Evolutionary conservation across 164 flowering plant genomes (phyloP).

Genomic region (Umbellularia californica): DNA sequence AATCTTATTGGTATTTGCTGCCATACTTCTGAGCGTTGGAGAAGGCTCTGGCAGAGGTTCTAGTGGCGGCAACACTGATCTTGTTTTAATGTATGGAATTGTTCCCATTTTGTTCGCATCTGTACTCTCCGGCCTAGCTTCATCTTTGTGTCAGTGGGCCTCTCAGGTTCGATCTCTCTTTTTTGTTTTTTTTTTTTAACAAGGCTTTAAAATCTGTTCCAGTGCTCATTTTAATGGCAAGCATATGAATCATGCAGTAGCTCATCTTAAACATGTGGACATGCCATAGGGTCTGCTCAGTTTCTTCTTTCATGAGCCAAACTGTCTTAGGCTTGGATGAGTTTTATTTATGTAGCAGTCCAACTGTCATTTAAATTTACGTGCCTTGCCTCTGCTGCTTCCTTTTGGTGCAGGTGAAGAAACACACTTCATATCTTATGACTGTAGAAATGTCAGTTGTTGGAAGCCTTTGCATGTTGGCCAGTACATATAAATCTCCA

Average conservation of each 20-base stretch:
- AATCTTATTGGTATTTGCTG: slow-evolving; percentile 79
- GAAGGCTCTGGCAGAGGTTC: slow-evolving; percentile 86
- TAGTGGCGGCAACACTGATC: slow-evolving; percentile 46
- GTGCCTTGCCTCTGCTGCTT: neutral
- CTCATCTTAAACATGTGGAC: no score
- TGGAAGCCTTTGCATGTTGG: slow-evolving; percentile 85
- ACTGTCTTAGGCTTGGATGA: no score
- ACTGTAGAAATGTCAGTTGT: slow-evolving; percentile 94
- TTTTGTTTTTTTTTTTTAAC: no score
- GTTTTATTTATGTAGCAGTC: no score
- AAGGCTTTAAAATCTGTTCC: neutral
- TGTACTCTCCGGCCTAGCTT: slow-evolving; percentile 94
- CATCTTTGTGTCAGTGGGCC: slow-evolving; percentile 98
- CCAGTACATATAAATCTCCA: slow-evolving; percentile 79
- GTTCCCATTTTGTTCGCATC: slow-evolving; percentile 97
- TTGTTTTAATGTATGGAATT: slow-evolving; percentile 72
- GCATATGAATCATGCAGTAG: no score
- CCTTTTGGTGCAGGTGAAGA: slow-evolving; percentile 66
- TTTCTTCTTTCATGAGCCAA: no score
- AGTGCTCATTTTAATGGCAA: neutral
- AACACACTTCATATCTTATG: slow-evolving; percentile 87
- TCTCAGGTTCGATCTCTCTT: slow-evolving; percentile 62
- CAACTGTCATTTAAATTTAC: neutral
- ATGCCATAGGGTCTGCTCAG: no score
- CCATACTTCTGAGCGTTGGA: slow-evolving; percentile 85